phyloP scores from a whole-genome alignment of 306 rosid species.

The Medicago lupulina region DNA sequence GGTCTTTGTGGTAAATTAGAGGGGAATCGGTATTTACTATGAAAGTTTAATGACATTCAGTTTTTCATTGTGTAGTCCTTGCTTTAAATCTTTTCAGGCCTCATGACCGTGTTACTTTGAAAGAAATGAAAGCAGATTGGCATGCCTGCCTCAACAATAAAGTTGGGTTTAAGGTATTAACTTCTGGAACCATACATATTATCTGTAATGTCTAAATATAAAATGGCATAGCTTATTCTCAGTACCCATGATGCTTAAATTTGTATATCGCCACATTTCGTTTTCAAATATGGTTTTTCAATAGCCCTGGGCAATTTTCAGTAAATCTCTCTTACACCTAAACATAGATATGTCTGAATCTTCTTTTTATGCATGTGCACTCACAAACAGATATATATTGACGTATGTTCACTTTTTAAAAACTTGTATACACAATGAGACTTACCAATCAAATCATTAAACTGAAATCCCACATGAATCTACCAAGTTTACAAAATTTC shows the following conservation, averaged over 20 bases:
- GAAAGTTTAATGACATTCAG: constrained; percentile 1
- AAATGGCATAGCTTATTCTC: constrained; percentile 25
- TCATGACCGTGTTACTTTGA: constrained; percentile 93
- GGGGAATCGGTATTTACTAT: constrained; percentile 5
- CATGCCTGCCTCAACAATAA: constrained; percentile 83
- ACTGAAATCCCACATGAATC: background rate
- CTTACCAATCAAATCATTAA: background rate
- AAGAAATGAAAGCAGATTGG: constrained; percentile 95
- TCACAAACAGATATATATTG: background rate
- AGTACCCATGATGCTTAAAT: constrained; percentile 25
- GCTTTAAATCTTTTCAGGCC: constrained; percentile 68
- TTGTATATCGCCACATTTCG: constrained; percentile 16
- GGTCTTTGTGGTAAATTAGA: constrained; percentile 8
- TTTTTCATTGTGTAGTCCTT: constrained; percentile 31
- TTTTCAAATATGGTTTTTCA: constrained; percentile 21
- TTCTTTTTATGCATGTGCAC: background rate
- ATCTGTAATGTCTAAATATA: constrained; percentile 13
- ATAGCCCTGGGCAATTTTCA: background rate
- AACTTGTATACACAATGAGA: background rate
- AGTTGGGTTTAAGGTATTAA: constrained; percentile 95
- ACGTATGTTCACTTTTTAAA: background rate
- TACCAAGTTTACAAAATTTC: background rate
- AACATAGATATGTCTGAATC: background rate
- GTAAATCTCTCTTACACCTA: background rate
- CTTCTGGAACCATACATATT: constrained; percentile 8